Evolutionary conservation across 306 rosid species (phyloP).

Genomic region (Abrus pulchellus): DNA sequence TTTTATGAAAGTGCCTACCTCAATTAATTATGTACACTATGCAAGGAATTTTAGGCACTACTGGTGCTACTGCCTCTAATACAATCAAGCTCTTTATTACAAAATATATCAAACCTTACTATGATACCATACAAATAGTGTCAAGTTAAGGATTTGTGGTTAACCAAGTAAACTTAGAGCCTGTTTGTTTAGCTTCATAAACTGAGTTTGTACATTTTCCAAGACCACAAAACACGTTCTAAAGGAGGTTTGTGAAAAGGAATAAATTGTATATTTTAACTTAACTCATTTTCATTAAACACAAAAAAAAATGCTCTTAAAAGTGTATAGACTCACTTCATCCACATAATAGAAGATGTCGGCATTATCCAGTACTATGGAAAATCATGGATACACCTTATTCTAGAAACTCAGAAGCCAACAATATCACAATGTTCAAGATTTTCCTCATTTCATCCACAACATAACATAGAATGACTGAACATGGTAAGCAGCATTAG

Average conservation of each 20-base stretch:
- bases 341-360: background rate
- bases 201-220: too few species aligned
- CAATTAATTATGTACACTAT: slow-evolving; percentile 1
- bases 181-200: too few species aligned
- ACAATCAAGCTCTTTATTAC: background rate
- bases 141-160: too few species aligned
- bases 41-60: background rate
- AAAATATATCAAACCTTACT: background rate
- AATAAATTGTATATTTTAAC: too few species aligned
- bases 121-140: too few species aligned
- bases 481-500: background rate
- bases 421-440: background rate
- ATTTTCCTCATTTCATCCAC: too few species aligned
- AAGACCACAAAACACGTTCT: too few species aligned
- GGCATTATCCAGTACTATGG: background rate
- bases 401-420: background rate
- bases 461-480: slow-evolving; percentile 30
- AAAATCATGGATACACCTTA: background rate
- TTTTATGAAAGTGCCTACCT: background rate
- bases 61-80: background rate
- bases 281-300: too few species aligned
- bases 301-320: too few species aligned
- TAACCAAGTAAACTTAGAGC: too few species aligned
- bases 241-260: too few species aligned
- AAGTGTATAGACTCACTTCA: background rate